These are phyloP conservation scores for Metschnikowia orientalis DNA, from an alignment of 805 yeast species.

Conservation along the genomic window DNA sequence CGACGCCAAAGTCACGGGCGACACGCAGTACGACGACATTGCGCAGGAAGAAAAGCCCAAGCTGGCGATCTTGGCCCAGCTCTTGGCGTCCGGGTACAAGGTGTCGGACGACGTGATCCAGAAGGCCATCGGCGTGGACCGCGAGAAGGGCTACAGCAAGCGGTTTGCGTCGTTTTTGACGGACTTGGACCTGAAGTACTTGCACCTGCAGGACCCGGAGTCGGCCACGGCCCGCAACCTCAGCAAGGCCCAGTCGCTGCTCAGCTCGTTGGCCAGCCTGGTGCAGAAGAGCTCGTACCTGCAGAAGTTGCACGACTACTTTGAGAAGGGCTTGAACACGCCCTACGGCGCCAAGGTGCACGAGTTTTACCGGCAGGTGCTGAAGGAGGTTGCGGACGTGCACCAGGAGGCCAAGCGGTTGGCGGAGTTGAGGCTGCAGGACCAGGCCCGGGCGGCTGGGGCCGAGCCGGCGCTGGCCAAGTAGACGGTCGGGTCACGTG, in stretches of 20 bases:
- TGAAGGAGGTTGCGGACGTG: conserved; percentile 55
- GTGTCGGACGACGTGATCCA: conserved; percentile 58
- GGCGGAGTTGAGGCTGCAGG: conserved; percentile 51
- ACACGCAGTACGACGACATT: conserved; percentile 43
- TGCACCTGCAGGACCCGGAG: conserved; percentile 53
- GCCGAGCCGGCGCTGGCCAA: not conserved
- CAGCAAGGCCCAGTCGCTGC: conserved; percentile 23
- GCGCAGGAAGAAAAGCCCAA: conserved; percentile 77
- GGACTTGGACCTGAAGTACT: conserved; percentile 54
- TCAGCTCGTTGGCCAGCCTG: conserved; percentile 36
- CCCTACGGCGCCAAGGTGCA: conserved; percentile 58
- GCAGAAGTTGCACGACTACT: conserved; percentile 39
- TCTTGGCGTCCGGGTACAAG: conserved; percentile 67
- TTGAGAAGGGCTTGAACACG: conserved; percentile 42
- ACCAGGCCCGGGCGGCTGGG: conserved; percentile 8
- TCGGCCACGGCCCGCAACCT: conserved; percentile 32
- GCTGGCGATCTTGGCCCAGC: conserved; percentile 69
- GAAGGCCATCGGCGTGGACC: conserved; percentile 60
- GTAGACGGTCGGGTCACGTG: no score
- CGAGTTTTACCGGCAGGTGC: conserved; percentile 52
- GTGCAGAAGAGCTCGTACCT: conserved; percentile 30
- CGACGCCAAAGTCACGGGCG: conserved; percentile 24
- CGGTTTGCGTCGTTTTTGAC: conserved; percentile 54
- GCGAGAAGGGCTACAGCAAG: conserved; percentile 55
- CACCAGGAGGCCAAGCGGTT: conserved; percentile 72